Evolutionary conservation across 1,139 yeast genomes (phyloP).

Genomic region (Zygosaccharomyces pseudobailii): DNA sequence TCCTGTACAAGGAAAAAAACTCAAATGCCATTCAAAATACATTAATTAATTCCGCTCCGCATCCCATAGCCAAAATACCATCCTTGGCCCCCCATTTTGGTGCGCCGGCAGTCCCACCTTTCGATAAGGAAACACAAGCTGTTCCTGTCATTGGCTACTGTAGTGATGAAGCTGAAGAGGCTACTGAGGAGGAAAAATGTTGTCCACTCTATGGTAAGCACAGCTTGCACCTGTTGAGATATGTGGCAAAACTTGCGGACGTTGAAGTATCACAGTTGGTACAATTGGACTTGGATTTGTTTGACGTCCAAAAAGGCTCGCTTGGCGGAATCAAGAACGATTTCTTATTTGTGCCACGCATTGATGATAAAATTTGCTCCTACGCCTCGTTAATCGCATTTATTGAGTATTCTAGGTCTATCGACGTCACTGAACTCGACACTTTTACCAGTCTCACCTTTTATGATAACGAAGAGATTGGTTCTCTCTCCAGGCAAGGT

Average conservation of each 20-base stretch:
- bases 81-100: conserved; percentile 67
- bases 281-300: conserved; percentile 58
- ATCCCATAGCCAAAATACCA: conserved; percentile 62
- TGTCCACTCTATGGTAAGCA: conserved; percentile 63
- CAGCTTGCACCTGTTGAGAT: conserved; percentile 49
- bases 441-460: conserved; percentile 48
- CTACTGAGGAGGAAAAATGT: conserved; percentile 48
- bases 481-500: conserved; percentile 56
- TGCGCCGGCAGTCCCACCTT: conserved; percentile 44
- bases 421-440: conserved; percentile 27
- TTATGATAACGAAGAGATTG: conserved; percentile 62
- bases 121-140: conserved; percentile 57
- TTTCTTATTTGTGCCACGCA: conserved; percentile 59
- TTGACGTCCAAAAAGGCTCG: conserved; percentile 59
- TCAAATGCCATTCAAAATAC: conserved; percentile 38
- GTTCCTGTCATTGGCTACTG: conserved; percentile 56
- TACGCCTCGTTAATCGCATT: conserved; percentile 54
- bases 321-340: conserved; percentile 59
- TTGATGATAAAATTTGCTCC: conserved; percentile 64
- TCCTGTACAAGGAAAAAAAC: conserved; percentile 40
- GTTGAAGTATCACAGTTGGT: conserved; percentile 48
- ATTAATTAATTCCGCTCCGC: conserved; percentile 54
- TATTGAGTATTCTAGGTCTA: conserved; percentile 38
- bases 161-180: conserved; percentile 22
- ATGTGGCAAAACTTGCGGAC: conserved; percentile 47